phyloP scores from a whole-genome alignment of 257 asterid species.

The Voacanga thouarsii region DNA sequence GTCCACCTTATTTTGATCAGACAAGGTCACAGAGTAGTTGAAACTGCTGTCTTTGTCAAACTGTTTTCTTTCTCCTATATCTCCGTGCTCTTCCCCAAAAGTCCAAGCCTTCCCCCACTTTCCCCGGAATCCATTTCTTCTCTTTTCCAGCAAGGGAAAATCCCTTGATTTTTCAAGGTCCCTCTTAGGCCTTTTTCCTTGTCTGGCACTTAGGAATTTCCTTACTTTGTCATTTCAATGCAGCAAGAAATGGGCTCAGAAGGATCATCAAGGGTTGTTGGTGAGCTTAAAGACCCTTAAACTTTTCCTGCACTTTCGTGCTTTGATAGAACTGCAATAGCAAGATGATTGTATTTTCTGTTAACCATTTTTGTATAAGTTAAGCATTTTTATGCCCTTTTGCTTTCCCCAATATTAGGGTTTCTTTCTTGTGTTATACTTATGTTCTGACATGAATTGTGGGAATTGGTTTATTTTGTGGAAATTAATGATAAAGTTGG shows the following conservation, averaged over 20 bases:
- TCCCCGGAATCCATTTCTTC: neutral
- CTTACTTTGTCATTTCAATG: conserved; percentile 17
- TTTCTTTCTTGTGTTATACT: neutral
- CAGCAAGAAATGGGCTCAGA: conserved; percentile 56
- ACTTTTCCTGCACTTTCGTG: neutral
- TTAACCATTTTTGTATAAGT: neutral
- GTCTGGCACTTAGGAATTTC: neutral
- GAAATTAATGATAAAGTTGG: neutral
- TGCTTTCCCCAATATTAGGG: neutral
- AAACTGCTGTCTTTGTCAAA: conserved; percentile 13
- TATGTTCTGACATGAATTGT: neutral
- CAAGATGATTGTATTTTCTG: neutral
- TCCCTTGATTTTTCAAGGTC: neutral
- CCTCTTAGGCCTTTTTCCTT: neutral
- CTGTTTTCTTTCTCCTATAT: neutral
- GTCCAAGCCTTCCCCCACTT: neutral
- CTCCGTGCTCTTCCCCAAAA: neutral
- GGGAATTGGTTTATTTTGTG: neutral
- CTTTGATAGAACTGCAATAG: neutral
- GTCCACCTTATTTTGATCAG: neutral
- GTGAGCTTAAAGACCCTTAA: conserved; percentile 36
- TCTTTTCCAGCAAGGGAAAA: neutral
- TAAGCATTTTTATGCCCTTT: neutral
- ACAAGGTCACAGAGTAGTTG: neutral
- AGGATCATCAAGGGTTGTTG: conserved; percentile 63